A percentile compares a stretch with the other conserved stretches of the same genome.
Conservation (phyloP, 495 filamentous ascomycete species). For the Hypoxylon rickii region DNA sequence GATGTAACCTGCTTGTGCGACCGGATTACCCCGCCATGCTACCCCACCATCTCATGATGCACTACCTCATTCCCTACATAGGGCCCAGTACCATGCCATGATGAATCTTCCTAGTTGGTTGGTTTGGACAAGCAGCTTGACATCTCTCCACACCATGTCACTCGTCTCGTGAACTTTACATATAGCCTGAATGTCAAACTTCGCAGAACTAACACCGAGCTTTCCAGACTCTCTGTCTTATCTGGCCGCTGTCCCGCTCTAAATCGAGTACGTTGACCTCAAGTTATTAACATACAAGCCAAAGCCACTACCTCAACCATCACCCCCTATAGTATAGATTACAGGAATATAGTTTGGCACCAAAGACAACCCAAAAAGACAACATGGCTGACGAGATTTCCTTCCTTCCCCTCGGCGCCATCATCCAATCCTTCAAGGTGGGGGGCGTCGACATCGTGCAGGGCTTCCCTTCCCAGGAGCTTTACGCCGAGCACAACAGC, state of each 20-base stretch:
- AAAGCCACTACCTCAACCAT: not conserved
- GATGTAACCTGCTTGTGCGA: constrained; percentile 23
- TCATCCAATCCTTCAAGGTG: constrained; percentile 83
- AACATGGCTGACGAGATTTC: constrained; percentile 55
- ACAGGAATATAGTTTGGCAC: not conserved
- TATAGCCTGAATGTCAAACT: constrained; percentile 36
- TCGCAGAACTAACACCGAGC: constrained; percentile 6
- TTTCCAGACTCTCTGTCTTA: constrained; percentile 13
- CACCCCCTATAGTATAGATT: constrained; percentile 4
- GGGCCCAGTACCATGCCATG: not conserved
- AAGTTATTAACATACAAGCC: not conserved
- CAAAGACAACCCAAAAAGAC: no score
- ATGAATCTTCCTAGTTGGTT: not conserved
- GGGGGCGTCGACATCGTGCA: constrained; percentile 83
- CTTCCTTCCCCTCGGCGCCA: constrained; percentile 84
- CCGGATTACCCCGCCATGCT: constrained; percentile 32
- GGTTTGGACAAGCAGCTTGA: not conserved
- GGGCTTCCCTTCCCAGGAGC: constrained; percentile 71
- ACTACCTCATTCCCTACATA: not conserved
- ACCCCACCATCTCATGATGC: constrained; percentile 28
- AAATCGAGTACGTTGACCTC: not conserved
- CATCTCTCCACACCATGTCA: constrained; percentile 24
- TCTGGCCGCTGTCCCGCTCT: constrained; percentile 19
- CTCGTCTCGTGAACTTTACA: constrained; percentile 26
- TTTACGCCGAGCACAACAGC: constrained; percentile 73